phyloP scores from a whole-genome alignment of 2,329 filamentous ascomycete genomes.

The Emmonsiellopsis sp. region DNA sequence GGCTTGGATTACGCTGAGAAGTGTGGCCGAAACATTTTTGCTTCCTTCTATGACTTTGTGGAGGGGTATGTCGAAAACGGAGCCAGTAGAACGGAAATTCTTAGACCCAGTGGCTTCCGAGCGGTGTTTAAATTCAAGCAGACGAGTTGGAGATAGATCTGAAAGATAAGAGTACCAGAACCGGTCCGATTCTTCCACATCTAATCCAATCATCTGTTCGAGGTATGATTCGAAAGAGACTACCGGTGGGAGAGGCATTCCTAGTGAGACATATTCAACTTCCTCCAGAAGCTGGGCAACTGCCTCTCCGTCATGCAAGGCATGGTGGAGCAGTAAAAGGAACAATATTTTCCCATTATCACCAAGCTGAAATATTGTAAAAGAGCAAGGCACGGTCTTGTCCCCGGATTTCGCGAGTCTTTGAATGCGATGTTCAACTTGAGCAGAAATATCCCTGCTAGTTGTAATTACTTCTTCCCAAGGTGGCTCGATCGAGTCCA shows the following conservation, averaged over 20 bases:
- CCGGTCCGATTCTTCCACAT: slow-evolving; percentile 41
- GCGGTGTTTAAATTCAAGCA: slow-evolving; percentile 1
- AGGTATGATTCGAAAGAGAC: slow-evolving; percentile 58
- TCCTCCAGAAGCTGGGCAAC: slow-evolving; percentile 62
- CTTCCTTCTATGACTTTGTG: slow-evolving; percentile 39
- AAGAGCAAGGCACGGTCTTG: slow-evolving; percentile 21
- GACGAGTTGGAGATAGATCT: slow-evolving; percentile 41
- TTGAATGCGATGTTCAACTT: slow-evolving; percentile 39
- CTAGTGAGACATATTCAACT: slow-evolving; percentile 51
- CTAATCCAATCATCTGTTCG: slow-evolving; percentile 43
- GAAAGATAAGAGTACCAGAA: slow-evolving; percentile 60
- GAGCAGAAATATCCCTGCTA: slow-evolving; percentile 20
- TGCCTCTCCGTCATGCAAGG: slow-evolving; percentile 76
- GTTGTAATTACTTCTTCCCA: slow-evolving; percentile 41
- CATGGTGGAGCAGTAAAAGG: slow-evolving; percentile 61
- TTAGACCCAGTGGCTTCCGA: neutral
- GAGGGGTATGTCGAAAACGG: slow-evolving; percentile 24
- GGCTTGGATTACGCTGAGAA: slow-evolving; percentile 62
- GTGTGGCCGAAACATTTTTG: slow-evolving; percentile 48
- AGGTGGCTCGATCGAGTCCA: slow-evolving; percentile 39
- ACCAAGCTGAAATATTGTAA: slow-evolving; percentile 13
- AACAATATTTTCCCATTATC: slow-evolving; percentile 12
- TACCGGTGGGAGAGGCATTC: slow-evolving; percentile 38
- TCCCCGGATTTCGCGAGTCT: slow-evolving; percentile 15
- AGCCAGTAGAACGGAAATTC: neutral